Evolutionary conservation across 345 rosid genomes (phyloP).

Genomic region (Erodium maritimum): DNA sequence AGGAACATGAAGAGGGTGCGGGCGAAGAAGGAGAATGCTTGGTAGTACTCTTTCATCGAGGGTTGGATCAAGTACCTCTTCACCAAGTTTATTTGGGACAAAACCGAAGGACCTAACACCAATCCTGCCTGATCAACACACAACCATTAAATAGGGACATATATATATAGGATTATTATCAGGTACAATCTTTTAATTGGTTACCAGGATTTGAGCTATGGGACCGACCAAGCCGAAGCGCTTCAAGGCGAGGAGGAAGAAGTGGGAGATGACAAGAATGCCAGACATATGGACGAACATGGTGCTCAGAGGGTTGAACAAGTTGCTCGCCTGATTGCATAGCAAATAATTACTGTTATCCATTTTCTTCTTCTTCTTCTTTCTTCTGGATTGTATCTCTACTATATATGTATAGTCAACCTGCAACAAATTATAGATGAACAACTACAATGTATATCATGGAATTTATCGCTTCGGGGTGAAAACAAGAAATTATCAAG

Average conservation of each 20-base stretch:
- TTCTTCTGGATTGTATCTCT: too few relatives aligned
- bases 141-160: background rate
- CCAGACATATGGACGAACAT: constrained; percentile 50
- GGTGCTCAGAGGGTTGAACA: constrained; percentile 61
- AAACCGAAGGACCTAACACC: constrained; percentile 52
- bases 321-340: constrained; percentile 7
- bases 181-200: background rate
- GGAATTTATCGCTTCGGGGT: too few relatives aligned
- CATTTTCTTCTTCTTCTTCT: too few relatives aligned
- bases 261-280: constrained; percentile 75
- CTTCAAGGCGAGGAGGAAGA: constrained; percentile 65
- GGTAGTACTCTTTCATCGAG: constrained; percentile 42
- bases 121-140: constrained; percentile 60
- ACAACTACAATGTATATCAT: too few relatives aligned
- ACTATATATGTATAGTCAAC: too few relatives aligned
- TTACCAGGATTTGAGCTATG: constrained; percentile 73
- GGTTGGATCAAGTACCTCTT: constrained; percentile 20
- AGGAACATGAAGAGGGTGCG: constrained; percentile 64
- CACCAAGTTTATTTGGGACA: constrained; percentile 34
- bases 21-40: constrained; percentile 32
- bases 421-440: too few relatives aligned
- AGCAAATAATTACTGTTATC: too few relatives aligned
- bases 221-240: constrained; percentile 75
- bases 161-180: background rate
- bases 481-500: too few relatives aligned